A percentile compares a stretch with the other conserved stretches of the same genome.
phyloP scores from a whole-genome alignment of 208 protist genomes.

The Polymyxa betae region DNA sequence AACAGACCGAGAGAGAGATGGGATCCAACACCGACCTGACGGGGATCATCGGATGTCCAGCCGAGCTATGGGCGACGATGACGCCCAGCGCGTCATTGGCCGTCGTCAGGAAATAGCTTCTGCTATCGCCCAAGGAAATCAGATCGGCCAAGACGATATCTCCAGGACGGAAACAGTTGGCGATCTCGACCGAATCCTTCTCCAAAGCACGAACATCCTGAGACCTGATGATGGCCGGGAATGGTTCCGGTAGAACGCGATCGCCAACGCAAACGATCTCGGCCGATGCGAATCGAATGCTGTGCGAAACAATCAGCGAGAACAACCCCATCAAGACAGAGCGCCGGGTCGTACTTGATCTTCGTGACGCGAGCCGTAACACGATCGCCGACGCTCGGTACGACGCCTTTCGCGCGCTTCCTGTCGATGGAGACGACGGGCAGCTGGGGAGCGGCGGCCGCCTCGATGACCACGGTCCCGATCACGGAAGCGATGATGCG shows the following conservation, averaged over 20 bases:
- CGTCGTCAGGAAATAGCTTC: background rate
- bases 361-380: background rate
- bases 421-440: background rate
- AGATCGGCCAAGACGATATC: background rate
- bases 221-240: background rate
- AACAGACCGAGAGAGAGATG: no score
- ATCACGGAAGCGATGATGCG: background rate
- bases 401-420: background rate
- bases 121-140: background rate
- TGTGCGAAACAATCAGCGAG: background rate
- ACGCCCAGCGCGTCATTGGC: background rate
- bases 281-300: background rate
- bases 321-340: background rate
- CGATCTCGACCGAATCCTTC: background rate
- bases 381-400: background rate
- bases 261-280: background rate
- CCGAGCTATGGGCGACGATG: background rate
- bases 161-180: background rate
- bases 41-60: background rate
- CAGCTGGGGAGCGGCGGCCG: background rate
- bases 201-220: background rate
- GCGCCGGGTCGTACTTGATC: background rate
- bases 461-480: background rate
- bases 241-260: background rate
- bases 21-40: no score